phyloP scores from a whole-genome alignment of 164 flowering plant species.

The Dillenia turbinata region DNA sequence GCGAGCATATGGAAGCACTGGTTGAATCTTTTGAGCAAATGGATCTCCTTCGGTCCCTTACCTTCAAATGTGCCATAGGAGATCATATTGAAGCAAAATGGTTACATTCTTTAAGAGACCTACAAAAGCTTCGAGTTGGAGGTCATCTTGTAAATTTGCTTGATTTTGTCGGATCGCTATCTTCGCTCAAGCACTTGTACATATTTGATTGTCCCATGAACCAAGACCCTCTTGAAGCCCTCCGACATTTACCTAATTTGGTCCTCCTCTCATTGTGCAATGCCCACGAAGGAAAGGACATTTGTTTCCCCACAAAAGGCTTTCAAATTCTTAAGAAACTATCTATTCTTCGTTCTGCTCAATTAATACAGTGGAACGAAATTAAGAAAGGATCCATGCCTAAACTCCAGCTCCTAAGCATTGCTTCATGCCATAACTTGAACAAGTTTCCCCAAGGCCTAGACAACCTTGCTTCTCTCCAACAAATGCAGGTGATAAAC shows the following conservation, averaged over 20 bases:
- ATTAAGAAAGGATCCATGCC: slow-evolving; percentile 1
- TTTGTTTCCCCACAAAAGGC: not conserved
- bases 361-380: not conserved
- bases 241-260: slow-evolving; percentile 1
- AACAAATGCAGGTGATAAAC: not conserved
- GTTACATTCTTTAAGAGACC: not conserved
- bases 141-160: not conserved
- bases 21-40: not conserved
- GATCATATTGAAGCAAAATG: not conserved
- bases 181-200: slow-evolving; percentile 4
- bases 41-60: not conserved
- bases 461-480: not conserved
- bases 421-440: not conserved
- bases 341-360: not conserved
- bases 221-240: slow-evolving; percentile 1
- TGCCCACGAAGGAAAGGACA: slow-evolving; percentile 1
- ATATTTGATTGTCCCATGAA: not conserved
- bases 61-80: not conserved
- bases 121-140: not conserved
- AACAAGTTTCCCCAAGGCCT: not conserved
- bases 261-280: slow-evolving; percentile 1
- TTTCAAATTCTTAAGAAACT: slow-evolving; percentile 4
- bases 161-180: not conserved
- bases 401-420: not conserved
- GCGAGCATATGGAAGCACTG: not conserved